phyloP scores from a whole-genome alignment of 352 stramenopile species.

The Plasmopara viticola region DNA sequence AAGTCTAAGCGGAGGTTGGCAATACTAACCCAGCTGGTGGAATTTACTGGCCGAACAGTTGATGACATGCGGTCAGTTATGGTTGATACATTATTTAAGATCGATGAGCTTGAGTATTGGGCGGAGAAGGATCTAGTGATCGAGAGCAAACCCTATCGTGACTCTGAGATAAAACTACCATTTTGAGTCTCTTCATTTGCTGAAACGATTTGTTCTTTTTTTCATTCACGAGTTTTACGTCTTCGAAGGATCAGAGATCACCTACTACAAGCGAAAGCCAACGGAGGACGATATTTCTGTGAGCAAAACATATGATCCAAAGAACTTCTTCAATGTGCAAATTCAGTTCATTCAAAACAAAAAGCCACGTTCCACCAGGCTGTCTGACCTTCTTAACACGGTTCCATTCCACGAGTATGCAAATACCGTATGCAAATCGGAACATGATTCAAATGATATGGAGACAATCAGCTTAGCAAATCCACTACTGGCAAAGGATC shows the following conservation, averaged over 20 bases:
- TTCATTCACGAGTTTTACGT: neutral
- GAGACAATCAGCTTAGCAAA: neutral
- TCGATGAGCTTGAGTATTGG: neutral
- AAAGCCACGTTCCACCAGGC: neutral
- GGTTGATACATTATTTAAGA: neutral
- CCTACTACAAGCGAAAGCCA: neutral
- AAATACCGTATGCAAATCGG: neutral
- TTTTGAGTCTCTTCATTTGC: too few species aligned
- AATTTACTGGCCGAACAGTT: neutral
- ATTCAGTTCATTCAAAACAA: neutral
- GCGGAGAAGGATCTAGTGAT: neutral
- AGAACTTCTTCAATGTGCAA: neutral
- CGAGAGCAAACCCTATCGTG: neutral
- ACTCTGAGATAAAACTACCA: too few species aligned
- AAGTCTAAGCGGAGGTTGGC: neutral
- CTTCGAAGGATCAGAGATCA: neutral
- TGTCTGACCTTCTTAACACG: neutral
- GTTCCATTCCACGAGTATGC: neutral
- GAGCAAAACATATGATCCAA: neutral
- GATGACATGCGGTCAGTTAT: neutral
- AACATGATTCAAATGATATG: constrained; percentile 1
- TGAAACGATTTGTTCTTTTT: too few species aligned
- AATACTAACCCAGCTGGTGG: neutral
- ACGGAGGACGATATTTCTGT: neutral
- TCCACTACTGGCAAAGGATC: neutral